Conservation (phyloP, 176 grass and related monocot species). For the Lolium rigidum region DNA sequence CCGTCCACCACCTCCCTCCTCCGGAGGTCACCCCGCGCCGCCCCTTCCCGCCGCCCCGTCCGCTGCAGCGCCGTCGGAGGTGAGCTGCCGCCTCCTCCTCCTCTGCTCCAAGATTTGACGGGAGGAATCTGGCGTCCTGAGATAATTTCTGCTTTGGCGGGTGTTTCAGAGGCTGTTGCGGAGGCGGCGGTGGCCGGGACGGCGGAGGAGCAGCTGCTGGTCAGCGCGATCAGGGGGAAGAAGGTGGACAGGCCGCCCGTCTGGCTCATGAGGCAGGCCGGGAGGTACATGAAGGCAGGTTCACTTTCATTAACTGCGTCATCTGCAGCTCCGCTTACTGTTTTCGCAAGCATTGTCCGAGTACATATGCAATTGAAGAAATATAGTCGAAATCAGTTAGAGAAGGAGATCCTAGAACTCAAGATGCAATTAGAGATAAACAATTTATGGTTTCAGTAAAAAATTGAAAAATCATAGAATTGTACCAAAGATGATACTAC, state of each 20-base stretch:
- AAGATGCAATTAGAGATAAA: background rate
- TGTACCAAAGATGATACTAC: background rate
- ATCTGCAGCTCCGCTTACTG: background rate
- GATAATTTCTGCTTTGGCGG: background rate
- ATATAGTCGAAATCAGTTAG: background rate
- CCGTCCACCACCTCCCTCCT: conserved; percentile 53
- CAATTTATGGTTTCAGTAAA: background rate
- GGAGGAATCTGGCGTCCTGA: no score
- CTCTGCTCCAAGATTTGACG: no score
- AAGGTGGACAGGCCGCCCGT: conserved; percentile 93
- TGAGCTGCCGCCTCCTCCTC: conserved; percentile 25
- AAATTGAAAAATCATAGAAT: background rate
- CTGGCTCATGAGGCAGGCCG: conserved; percentile 99
- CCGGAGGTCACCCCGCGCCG: conserved; percentile 37
- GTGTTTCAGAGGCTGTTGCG: conserved; percentile 66
- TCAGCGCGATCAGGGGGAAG: conserved; percentile 81
- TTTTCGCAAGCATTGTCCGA: no score
- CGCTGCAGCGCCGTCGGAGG: conserved; percentile 84
- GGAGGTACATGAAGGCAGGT: conserved; percentile 99
- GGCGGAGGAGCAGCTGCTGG: conserved; percentile 79
- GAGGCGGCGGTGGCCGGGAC: conserved; percentile 48
- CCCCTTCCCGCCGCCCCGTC: conserved; percentile 39
- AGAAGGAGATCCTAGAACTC: background rate
- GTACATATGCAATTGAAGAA: background rate
- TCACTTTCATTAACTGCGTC: conserved; percentile 3